Evolutionary conservation across 225 moss, liverwort and hornwort species (phyloP), one percentile per base, ranked within the genome.

Genomic region (Climacium dendroides): DNA sequence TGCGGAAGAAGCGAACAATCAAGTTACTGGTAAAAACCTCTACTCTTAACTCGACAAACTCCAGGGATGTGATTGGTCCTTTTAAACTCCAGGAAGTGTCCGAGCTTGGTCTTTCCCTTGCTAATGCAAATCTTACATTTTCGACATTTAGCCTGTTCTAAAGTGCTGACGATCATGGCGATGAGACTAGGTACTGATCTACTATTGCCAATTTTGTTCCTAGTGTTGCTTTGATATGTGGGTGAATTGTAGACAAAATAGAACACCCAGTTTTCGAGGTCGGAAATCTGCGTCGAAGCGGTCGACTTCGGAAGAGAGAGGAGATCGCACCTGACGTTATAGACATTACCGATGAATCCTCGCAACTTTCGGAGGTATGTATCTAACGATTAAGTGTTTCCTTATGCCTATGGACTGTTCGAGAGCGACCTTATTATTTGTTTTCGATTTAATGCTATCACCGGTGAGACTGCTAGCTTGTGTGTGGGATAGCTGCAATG

Each of bases 341-440:
- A 58, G 71, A 79, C 76, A 87, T 86, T 48, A 77, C 88, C 62
- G 72, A 79, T 52, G 71, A 86, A 34, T 79, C 88, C 67, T 89
- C 84, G 11, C 87, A 89, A 74, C 65, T 89, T 35, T 85, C 90
- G 10, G 66, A 78, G 93, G 92, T 94, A 87, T 24, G 26, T 62
- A 22, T 24, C 41, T 60, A 34, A 35, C 11, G 14, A 13, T 26
- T 58, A 24, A 22, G 62, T 69, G 67, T 28, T 74, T 74, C 43
- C 83, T 87, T 28, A 29, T 41, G 16, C 41, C 24, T 43, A 8
- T 43, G 59, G 53, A 37, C 66, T 59, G 60, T 76, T 57, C 81
- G 35, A 69, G 81, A 65, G 45, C 19, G 41, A 70, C 29, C 72
- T 32, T 35, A 22, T 77, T 35, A 9, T 85, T 45, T 35, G 47